Evolutionary conservation across 768 basidiomycete genomes (phyloP).

Genomic region (Mycena olivaceomarginata): DNA sequence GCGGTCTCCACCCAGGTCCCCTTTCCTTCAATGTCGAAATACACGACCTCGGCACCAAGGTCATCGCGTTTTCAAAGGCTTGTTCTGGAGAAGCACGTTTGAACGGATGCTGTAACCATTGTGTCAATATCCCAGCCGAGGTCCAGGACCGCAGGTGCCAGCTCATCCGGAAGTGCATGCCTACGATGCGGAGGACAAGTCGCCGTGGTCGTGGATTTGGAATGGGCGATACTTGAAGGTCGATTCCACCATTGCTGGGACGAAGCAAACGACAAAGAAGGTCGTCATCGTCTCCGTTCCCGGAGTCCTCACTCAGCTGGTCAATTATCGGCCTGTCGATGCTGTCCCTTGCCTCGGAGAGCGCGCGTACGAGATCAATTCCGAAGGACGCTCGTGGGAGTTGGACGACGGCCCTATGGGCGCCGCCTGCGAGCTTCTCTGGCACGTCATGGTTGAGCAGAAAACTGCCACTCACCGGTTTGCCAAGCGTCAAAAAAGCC

Average conservation of each 20-base stretch:
- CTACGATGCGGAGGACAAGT: neutral
- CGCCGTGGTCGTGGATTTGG: conserved; percentile 33
- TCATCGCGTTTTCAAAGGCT: too few species aligned
- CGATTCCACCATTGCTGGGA: conserved; percentile 24
- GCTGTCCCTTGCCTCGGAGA: conserved; percentile 23
- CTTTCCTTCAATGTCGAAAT: too few species aligned
- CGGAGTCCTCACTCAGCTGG: conserved; percentile 20
- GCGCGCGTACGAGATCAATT: conserved; percentile 28
- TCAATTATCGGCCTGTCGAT: conserved; percentile 14
- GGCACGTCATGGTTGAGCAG: too few species aligned
- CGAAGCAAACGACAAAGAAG: conserved; percentile 27
- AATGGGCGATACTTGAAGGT: conserved; percentile 27
- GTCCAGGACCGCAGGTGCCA: too few species aligned
- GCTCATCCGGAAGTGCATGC: too few species aligned
- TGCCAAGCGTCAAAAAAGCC: conserved; percentile 14
- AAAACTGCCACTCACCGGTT: too few species aligned
- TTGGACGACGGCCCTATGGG: conserved; percentile 31
- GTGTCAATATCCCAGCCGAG: too few species aligned
- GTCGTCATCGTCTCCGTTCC: conserved; percentile 24
- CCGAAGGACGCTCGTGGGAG: conserved; percentile 26
- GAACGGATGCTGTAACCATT: too few species aligned
- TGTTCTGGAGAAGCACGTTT: too few species aligned
- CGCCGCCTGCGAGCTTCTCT: conserved; percentile 24
- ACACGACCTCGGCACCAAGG: too few species aligned
- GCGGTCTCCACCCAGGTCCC: neutral